Percentiles rank a stretch among this genome's conserved stretches.
Conservation (phyloP, 2,329 filamentous ascomycete genomes). For the Albifimbria verrucaria region DNA sequence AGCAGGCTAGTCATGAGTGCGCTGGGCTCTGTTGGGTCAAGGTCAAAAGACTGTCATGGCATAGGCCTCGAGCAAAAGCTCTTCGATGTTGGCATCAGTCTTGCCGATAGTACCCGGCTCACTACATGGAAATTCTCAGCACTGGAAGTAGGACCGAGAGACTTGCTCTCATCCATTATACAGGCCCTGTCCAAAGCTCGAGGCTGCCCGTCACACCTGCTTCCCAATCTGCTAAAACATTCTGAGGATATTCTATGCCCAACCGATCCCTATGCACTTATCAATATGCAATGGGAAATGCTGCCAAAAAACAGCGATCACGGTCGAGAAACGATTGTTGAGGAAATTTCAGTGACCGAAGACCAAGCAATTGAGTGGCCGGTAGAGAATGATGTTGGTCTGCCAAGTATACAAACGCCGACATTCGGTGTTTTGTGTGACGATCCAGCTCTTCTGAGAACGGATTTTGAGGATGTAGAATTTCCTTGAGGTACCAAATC, state of each 20-base stretch:
- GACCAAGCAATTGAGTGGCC: conserved; percentile 5
- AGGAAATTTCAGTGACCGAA: conserved; percentile 8
- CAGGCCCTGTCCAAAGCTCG: conserved; percentile 19
- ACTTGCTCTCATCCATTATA: conserved; percentile 23
- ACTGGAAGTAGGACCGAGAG: conserved; percentile 22
- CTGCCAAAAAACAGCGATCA: background rate
- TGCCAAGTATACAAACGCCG: background rate
- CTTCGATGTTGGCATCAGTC: conserved; percentile 26
- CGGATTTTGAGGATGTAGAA: too few relatives aligned
- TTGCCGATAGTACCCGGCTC: conserved; percentile 22
- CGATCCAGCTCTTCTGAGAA: background rate
- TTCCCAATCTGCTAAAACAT: conserved; percentile 22
- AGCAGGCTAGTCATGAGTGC: conserved; percentile 24
- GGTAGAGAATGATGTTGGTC: background rate
- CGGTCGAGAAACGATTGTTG: conserved; percentile 7
- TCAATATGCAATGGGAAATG: conserved; percentile 9
- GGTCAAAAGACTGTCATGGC: conserved; percentile 27
- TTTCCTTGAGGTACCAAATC: background rate
- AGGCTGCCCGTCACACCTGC: conserved; percentile 22
- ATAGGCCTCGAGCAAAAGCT: conserved; percentile 30
- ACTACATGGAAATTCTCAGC: conserved; percentile 15
- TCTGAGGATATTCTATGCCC: conserved; percentile 13
- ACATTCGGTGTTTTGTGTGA: background rate
- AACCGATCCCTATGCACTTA: conserved; percentile 10
- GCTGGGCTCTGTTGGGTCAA: conserved; percentile 18